phyloP scores from a whole-genome alignment of 768 basidiomycete genomes.

The Hericium erinaceus region DNA sequence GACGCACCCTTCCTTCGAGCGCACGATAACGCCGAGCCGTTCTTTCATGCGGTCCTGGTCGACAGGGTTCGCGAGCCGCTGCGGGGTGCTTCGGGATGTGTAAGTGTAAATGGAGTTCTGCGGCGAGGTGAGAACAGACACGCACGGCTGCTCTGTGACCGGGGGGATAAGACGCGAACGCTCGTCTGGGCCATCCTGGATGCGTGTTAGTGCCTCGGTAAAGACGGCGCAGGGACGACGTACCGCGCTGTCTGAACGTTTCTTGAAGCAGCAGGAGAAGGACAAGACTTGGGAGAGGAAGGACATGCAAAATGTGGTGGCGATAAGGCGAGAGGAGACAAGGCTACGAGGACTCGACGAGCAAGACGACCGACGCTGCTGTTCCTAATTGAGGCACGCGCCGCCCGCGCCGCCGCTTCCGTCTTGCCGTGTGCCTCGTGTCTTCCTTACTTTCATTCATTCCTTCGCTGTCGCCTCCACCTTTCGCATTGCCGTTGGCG shows the following conservation, averaged over 20 bases:
- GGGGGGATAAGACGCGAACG: slow-evolving; percentile 24
- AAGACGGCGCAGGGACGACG: neutral
- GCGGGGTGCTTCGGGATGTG: neutral
- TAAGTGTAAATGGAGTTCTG: neutral
- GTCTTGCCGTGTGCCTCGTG: neutral
- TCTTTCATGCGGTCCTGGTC: slow-evolving; percentile 45
- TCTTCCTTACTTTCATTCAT: too few species aligned
- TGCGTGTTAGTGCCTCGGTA: neutral
- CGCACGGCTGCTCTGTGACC: slow-evolving; percentile 20
- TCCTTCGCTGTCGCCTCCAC: too few species aligned
- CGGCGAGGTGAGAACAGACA: neutral
- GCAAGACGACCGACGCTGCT: neutral
- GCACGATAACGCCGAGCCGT: slow-evolving; percentile 45
- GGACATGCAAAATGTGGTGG: neutral
- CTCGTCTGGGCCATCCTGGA: slow-evolving; percentile 16
- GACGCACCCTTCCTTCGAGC: slow-evolving; percentile 50
- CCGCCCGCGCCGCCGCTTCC: neutral
- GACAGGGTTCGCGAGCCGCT: slow-evolving; percentile 18
- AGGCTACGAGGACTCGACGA: neutral
- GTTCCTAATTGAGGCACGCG: neutral
- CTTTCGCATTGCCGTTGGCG: too few species aligned
- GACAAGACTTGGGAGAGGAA: neutral
- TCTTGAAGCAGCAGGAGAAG: neutral
- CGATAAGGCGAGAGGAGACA: neutral
- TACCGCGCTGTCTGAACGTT: neutral